Evolutionary conservation across 1,284 basidiomycete species (phyloP).

Genomic region (Grifola frondosa): DNA sequence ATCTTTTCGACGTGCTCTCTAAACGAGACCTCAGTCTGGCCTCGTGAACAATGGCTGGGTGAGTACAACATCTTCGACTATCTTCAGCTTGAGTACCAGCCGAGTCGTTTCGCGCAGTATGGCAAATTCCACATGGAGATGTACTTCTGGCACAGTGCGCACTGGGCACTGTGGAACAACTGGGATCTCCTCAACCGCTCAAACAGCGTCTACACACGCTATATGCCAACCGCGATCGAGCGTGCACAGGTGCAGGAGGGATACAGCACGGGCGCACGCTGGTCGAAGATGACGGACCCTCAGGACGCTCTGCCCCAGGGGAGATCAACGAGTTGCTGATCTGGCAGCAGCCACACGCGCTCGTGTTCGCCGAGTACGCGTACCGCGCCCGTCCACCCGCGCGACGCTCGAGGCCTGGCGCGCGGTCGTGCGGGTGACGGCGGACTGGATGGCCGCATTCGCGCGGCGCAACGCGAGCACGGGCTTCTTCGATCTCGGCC

Average conservation of each 20-base stretch:
- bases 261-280: conserved; percentile 52
- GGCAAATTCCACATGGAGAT: conserved; percentile 65
- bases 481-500: conserved; percentile 52
- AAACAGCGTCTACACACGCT: conserved; percentile 44
- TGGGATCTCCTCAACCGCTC: conserved; percentile 52
- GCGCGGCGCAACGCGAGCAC: conserved; percentile 51
- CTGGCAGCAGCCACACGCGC: conserved; percentile 61
- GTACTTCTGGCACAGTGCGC: conserved; percentile 60
- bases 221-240: conserved; percentile 45
- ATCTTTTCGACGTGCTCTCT: background rate
- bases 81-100: background rate
- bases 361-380: conserved; percentile 59
- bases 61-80: conserved; percentile 23
- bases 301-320: conserved; percentile 55
- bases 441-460: conserved; percentile 60
- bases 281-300: conserved; percentile 65
- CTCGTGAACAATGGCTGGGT: conserved; percentile 62
- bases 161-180: conserved; percentile 63
- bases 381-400: conserved; percentile 43
- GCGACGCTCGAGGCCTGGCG: conserved; percentile 50
- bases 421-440: conserved; percentile 48
- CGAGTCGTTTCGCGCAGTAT: conserved; percentile 29
- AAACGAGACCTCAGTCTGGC: conserved; percentile 45
- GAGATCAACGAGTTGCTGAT: conserved; percentile 63
- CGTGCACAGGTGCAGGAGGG: conserved; percentile 52